Evolutionary conservation across 768 basidiomycete species (phyloP).

Genomic region (Austroboletus festivus): DNA sequence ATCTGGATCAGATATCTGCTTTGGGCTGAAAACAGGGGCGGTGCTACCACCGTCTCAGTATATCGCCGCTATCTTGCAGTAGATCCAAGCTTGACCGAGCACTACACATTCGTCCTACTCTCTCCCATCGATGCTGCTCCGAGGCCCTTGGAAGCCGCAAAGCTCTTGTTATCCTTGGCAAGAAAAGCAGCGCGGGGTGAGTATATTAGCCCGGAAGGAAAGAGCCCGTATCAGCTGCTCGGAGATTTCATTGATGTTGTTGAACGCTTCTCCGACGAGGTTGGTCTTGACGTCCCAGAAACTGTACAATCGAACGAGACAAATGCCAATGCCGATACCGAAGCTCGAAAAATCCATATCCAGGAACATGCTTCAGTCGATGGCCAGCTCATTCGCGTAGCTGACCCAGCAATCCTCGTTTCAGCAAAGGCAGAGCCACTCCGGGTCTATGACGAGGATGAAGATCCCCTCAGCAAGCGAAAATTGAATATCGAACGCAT

Average conservation of each 20-base stretch:
- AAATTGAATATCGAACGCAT: slow-evolving; percentile 87
- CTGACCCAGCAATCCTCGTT: slow-evolving; percentile 58
- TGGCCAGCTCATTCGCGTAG: slow-evolving; percentile 69
- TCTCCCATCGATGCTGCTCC: slow-evolving; percentile 54
- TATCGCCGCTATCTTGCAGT: slow-evolving; percentile 88
- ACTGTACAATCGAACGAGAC: slow-evolving; percentile 56
- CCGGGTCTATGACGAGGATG: slow-evolving; percentile 71
- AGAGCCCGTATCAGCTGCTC: slow-evolving; percentile 92
- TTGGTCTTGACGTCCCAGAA: slow-evolving; percentile 83
- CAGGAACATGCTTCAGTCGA: slow-evolving; percentile 46
- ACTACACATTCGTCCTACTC: slow-evolving; percentile 68
- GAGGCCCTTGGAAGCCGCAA: slow-evolving; percentile 90
- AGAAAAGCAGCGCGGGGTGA: slow-evolving; percentile 80
- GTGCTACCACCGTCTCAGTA: slow-evolving; percentile 70
- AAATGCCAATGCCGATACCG: slow-evolving; percentile 47
- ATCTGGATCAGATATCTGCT: slow-evolving; percentile 92
- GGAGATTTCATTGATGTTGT: slow-evolving; percentile 90
- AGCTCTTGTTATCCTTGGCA: slow-evolving; percentile 80
- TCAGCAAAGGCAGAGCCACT: slow-evolving; percentile 48
- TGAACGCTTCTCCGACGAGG: slow-evolving; percentile 87
- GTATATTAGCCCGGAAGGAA: slow-evolving; percentile 86
- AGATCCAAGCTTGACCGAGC: slow-evolving; percentile 78
- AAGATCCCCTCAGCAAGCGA: slow-evolving; percentile 66
- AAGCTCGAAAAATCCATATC: slow-evolving; percentile 30
- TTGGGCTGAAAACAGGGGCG: slow-evolving; percentile 85